Evolutionary conservation across 306 rosid species (phyloP).

Genomic region (Rubus idaeus): DNA sequence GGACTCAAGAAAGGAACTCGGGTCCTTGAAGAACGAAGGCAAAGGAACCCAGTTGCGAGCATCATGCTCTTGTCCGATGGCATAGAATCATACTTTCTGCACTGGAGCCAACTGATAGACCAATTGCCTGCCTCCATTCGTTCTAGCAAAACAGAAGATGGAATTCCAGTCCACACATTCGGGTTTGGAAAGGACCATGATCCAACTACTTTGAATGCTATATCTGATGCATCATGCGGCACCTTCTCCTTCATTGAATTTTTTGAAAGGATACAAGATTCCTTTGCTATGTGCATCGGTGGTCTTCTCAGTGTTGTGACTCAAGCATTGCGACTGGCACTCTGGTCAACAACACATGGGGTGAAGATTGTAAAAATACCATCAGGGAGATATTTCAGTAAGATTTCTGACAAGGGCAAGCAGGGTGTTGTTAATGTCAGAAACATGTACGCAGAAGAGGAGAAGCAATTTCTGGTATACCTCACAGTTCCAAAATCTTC

Average conservation of each 20-base stretch:
- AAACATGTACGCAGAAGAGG: conserved; percentile 33
- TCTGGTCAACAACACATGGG: conserved; percentile 20
- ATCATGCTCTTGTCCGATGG: conserved; percentile 43
- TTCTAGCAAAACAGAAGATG: neutral
- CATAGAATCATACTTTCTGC: neutral
- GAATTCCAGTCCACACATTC: conserved; percentile 32
- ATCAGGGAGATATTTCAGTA: conserved; percentile 10
- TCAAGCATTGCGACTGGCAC: conserved; percentile 28
- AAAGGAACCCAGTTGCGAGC: conserved; percentile 25
- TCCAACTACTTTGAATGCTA: conserved; percentile 1
- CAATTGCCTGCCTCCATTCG: conserved; percentile 10
- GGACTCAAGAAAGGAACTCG: conserved; percentile 29
- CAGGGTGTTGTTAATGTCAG: conserved; percentile 9
- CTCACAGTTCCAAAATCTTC: conserved; percentile 13
- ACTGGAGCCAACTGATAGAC: neutral
- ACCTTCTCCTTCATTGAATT: conserved; percentile 22
- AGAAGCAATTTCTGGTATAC: conserved; percentile 35
- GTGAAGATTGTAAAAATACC: conserved; percentile 17
- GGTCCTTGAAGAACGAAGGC: conserved; percentile 35
- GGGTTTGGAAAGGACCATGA: conserved; percentile 33
- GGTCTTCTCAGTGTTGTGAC: conserved; percentile 41
- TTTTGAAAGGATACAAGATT: conserved; percentile 17
- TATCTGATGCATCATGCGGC: conserved; percentile 28
- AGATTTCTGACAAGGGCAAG: conserved; percentile 25
- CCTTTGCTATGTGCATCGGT: conserved; percentile 36